These are phyloP conservation scores for Leishmania guyanensis DNA, from an alignment of 208 protist species.

Conservation along the genomic window DNA sequence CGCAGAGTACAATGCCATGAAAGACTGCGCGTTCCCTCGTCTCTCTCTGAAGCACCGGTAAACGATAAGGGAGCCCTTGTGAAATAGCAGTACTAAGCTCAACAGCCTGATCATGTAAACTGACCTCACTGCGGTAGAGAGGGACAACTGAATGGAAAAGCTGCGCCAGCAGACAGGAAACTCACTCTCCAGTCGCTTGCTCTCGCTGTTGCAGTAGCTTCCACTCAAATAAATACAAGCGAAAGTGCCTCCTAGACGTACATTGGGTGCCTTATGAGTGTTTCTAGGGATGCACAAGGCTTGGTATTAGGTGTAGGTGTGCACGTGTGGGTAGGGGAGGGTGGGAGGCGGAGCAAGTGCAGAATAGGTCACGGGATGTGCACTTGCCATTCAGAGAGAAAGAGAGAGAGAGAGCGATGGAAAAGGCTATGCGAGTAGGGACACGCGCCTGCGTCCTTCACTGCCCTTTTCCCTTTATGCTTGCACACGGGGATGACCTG, in stretches of 20 bases:
- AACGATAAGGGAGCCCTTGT: neutral
- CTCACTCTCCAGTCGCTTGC: neutral
- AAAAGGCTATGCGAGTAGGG: neutral
- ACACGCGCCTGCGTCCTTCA: neutral
- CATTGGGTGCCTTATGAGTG: neutral
- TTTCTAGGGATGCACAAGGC: neutral
- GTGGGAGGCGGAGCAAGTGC: neutral
- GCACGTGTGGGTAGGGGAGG: neutral
- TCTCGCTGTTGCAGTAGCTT: neutral
- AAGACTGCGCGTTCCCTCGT: neutral
- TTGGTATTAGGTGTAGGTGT: neutral
- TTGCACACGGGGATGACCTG: neutral
- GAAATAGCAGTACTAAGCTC: neutral
- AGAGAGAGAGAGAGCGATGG: neutral
- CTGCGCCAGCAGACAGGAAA: neutral
- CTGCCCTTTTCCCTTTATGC: neutral
- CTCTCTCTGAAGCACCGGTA: neutral
- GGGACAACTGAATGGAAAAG: neutral
- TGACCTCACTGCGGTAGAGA: neutral
- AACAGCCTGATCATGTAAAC: neutral
- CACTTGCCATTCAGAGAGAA: neutral
- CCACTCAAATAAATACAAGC: conserved; percentile 1
- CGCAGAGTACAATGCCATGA: neutral
- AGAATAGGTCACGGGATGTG: neutral
- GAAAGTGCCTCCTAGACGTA: neutral